Evolutionary conservation across 2,329 filamentous ascomycete species (phyloP).

Genomic region (Pseudogymnoascus sp.): DNA sequence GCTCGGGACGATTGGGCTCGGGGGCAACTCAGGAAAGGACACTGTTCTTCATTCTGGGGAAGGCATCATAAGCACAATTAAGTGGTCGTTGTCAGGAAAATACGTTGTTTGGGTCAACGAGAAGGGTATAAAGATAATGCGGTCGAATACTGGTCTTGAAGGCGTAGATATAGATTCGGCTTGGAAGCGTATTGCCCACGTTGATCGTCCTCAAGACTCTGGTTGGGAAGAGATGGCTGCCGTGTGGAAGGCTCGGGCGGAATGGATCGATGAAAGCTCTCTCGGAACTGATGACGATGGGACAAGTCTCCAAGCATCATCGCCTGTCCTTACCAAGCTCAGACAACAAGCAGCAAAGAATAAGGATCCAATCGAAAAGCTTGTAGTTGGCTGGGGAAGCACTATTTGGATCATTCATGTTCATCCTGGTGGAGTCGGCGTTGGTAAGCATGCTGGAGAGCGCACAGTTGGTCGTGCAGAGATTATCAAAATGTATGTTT

Average conservation of each 20-base stretch:
- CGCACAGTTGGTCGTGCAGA: constrained; percentile 72
- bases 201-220: constrained; percentile 76
- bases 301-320: constrained; percentile 28
- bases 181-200: constrained; percentile 91
- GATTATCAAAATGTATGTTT: constrained; percentile 79
- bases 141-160: constrained; percentile 75
- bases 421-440: constrained; percentile 61
- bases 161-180: constrained; percentile 68
- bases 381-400: constrained; percentile 91
- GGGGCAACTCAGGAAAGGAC: constrained; percentile 71
- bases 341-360: constrained; percentile 41
- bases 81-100: constrained; percentile 88
- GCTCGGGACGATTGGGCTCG: constrained; percentile 81
- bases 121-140: constrained; percentile 96
- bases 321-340: constrained; percentile 40
- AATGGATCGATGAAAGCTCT: constrained; percentile 83
- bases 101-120: constrained; percentile 96
- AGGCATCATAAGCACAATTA: constrained; percentile 81
- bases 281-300: constrained; percentile 64
- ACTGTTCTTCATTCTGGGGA: constrained; percentile 85
- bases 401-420: constrained; percentile 95
- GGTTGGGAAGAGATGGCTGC: constrained; percentile 95
- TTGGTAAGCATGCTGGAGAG: constrained; percentile 60
- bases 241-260: constrained; percentile 84
- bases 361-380: constrained; percentile 56